phyloP scores from a whole-genome alignment of 176 grass and related monocot species.

The Zizania latifolia region DNA sequence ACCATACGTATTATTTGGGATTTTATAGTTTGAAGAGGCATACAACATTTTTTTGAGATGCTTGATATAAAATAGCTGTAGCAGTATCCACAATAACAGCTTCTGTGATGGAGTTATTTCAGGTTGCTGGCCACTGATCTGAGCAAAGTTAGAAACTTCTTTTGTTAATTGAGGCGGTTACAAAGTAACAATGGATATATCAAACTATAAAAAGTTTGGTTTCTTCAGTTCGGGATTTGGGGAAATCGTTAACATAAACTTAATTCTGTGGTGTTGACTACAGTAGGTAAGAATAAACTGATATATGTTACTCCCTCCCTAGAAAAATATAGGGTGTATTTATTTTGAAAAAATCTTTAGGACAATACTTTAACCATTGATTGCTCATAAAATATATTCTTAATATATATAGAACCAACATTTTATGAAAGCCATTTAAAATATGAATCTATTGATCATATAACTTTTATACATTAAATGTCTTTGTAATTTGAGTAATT shows the following conservation, averaged over 20 bases:
- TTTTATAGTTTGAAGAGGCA: background rate
- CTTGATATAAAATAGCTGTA: background rate
- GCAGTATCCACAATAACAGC: background rate
- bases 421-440: too few relatives aligned
- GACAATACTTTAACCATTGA: too few relatives aligned
- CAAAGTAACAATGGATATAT: background rate
- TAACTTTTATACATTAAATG: too few relatives aligned
- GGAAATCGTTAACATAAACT: background rate
- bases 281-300: conserved; percentile 8
- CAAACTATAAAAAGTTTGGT: background rate
- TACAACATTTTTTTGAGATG: background rate
- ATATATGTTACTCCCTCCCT: too few relatives aligned
- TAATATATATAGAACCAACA: too few relatives aligned
- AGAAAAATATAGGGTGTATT: too few relatives aligned
- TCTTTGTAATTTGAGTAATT: too few relatives aligned
- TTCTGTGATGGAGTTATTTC: too few relatives aligned
- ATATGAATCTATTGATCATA: too few relatives aligned
- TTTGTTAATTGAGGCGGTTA: background rate
- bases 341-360: too few relatives aligned
- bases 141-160: background rate
- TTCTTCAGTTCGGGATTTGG: background rate
- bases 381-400: too few relatives aligned
- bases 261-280: background rate
- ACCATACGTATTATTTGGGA: background rate
- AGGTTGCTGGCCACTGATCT: too few relatives aligned